These are phyloP conservation scores for Penicillium brevicompactum DNA, from an alignment of 2,329 filamentous ascomycete genomes.

Conservation along the genomic window DNA sequence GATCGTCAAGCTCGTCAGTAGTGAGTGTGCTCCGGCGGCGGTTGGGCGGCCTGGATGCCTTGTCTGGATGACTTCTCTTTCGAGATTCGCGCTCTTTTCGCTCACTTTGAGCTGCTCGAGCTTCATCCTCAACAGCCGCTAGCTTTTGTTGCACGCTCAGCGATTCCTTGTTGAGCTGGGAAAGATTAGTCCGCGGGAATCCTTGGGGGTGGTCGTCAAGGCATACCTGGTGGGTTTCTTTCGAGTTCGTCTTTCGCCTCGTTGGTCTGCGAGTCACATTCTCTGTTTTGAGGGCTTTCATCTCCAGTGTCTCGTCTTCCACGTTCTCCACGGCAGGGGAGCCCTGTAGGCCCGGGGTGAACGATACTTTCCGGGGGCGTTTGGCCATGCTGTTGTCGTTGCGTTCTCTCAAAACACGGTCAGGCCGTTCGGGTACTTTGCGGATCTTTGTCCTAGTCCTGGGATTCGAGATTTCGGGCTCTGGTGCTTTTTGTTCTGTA, in stretches of 20 bases:
- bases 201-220: background rate
- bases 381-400: constrained; percentile 38
- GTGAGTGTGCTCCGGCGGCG: constrained; percentile 48
- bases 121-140: constrained; percentile 46
- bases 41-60: constrained; percentile 30
- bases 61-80: constrained; percentile 37
- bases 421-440: constrained; percentile 25
- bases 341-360: constrained; percentile 36
- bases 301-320: constrained; percentile 37
- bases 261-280: constrained; percentile 32
- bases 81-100: constrained; percentile 38
- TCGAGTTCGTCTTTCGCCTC: constrained; percentile 30
- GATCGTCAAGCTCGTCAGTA: constrained; percentile 46
- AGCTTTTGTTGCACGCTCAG: constrained; percentile 47
- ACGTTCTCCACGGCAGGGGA: constrained; percentile 27
- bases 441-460: constrained; percentile 25
- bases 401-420: constrained; percentile 38
- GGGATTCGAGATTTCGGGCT: constrained; percentile 5
- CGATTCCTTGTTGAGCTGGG: constrained; percentile 21
- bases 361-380: constrained; percentile 41
- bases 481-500: constrained; percentile 20
- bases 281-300: constrained; percentile 37
- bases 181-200: constrained; percentile 9
- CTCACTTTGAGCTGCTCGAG: constrained; percentile 39
- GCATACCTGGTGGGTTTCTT: constrained; percentile 34